A percentile compares a stretch with the other conserved stretches of the same genome.
phyloP scores from a whole-genome alignment of 208 protist genomes.

The Crithidia mellificae region DNA sequence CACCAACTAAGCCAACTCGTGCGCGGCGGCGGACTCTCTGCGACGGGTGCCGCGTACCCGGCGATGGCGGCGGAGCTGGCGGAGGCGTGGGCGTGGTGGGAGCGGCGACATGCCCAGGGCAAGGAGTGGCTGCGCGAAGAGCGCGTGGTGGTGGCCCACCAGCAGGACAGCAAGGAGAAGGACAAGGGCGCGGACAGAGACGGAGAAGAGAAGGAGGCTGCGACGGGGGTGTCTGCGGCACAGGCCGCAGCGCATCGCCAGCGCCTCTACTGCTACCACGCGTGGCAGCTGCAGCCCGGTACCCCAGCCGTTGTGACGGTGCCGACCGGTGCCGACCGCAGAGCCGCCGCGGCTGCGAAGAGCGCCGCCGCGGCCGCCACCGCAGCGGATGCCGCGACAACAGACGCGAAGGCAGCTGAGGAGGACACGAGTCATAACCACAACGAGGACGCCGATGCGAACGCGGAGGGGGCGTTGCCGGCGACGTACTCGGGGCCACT shows the following conservation, averaged over 20 bases:
- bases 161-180: not conserved
- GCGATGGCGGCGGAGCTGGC: conserved; percentile 35
- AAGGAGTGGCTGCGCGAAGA: conserved; percentile 81
- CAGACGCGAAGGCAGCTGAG: not conserved
- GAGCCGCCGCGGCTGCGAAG: no score
- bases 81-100: conserved; percentile 83
- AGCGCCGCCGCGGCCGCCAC: no score
- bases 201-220: not conserved
- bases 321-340: conserved; percentile 13
- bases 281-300: conserved; percentile 26
- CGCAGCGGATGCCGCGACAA: not conserved
- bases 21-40: conserved; percentile 14
- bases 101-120: conserved; percentile 39
- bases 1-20: conserved; percentile 38
- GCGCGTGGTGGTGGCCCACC: conserved; percentile 28
- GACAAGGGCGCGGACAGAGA: not conserved
- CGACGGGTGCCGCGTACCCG: not conserved
- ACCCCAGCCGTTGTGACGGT: conserved; percentile 8
- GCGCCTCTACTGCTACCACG: conserved; percentile 46
- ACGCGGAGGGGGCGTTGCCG: conserved; percentile 13
- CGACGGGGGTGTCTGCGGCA: no score
- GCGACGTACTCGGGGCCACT: conserved; percentile 67
- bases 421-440: conserved; percentile 12
- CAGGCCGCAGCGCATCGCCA: conserved; percentile 16
- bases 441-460: conserved; percentile 2